Percentiles rank a stretch among this genome's conserved stretches.
phyloP scores from a whole-genome alignment of 2,329 filamentous ascomycete species.

The Penicillium nordicum region DNA sequence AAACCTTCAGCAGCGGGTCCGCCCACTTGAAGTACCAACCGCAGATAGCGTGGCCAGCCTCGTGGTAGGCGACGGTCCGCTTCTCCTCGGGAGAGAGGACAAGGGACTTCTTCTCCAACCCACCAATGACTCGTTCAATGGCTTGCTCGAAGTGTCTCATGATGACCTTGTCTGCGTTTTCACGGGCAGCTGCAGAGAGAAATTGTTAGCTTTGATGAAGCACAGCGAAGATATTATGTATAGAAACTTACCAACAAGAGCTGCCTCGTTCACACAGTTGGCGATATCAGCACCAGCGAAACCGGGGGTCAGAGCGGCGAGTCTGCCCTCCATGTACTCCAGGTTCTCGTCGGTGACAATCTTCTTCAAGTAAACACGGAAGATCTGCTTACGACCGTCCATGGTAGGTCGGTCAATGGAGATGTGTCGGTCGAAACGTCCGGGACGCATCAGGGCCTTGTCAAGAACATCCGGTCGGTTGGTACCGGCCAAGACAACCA shows the following conservation, averaged over 20 bases:
- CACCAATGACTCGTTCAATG: constrained; percentile 94
- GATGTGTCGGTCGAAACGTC: constrained; percentile 96
- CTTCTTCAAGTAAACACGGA: constrained; percentile 88
- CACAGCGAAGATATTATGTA: neutral
- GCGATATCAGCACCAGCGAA: constrained; percentile 98
- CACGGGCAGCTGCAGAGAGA: constrained; percentile 66
- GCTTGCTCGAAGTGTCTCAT: constrained; percentile 96
- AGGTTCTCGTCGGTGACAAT: constrained; percentile 90
- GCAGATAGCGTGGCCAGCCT: constrained; percentile 96
- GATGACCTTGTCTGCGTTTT: constrained; percentile 72
- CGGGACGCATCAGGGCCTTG: constrained; percentile 92
- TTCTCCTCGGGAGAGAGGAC: constrained; percentile 93
- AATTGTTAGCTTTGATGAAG: constrained; percentile 38
- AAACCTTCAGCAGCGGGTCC: constrained; percentile 97
- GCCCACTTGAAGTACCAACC: constrained; percentile 96
- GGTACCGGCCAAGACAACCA: constrained; percentile 93
- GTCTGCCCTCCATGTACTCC: constrained; percentile 79
- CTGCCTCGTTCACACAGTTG: constrained; percentile 97
- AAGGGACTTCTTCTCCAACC: constrained; percentile 93
- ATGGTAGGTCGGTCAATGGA: constrained; percentile 92
- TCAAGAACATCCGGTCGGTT: constrained; percentile 94
- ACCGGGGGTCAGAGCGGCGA: constrained; percentile 88
- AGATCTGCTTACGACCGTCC: constrained; percentile 94
- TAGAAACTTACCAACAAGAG: constrained; percentile 73
- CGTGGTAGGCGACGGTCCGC: constrained; percentile 93